Base-by-base conservation (phyloP, 768 basidiomycete genomes). In the Baorangia bicolor region DNA sequence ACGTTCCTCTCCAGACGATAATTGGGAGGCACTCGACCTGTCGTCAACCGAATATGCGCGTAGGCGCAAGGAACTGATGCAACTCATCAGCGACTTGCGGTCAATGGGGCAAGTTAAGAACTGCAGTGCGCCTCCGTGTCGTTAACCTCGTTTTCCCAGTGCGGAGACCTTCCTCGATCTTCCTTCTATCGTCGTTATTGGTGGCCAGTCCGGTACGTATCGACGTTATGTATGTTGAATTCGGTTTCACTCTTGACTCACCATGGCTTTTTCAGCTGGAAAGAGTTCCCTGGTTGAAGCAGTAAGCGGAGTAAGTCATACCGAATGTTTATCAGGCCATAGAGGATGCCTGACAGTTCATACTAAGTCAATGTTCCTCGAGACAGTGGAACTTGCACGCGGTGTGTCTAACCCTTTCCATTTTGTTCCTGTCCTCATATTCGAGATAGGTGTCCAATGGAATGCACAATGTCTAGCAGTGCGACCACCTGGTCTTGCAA, bases 201-300 rank as follows among this genome's bases (percentile, higher is more conserved):
- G 83, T 2, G 73, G 77, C 10, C 83, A 84, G 56, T 84, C 83
- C 0, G 80, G 81, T 82, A 50, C 31, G 77, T 55, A 23, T 38
- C 6, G 21, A 4, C 28, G 42, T 25, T 30, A 2, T 31, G 5
- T 27, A 12, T 14, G 0, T 37, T 25, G 23, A 2, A 12, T 30
- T 27, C 4, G 11, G 34, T 41, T 40, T 49, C 18, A 14, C n/a
- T 25, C 12, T 40, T 46, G 27, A 45, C 49, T 59, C 51, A 40
- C 38, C 16, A 11, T 49, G 6, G 52, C 23, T 34, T 38, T 18
- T 4, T 52, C 44, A 84, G 83, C 82, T 5, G 83, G 83, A 4
- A 85, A 85, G 58, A 84, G 83, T 55, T 84, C 82, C 0, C 64
- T 85, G 1, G 81, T 85, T 0, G 83, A 85, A 50, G 82, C 80